Base-by-base conservation (phyloP, 148 eudicot genomes). In the Cornus kousa region DNA sequence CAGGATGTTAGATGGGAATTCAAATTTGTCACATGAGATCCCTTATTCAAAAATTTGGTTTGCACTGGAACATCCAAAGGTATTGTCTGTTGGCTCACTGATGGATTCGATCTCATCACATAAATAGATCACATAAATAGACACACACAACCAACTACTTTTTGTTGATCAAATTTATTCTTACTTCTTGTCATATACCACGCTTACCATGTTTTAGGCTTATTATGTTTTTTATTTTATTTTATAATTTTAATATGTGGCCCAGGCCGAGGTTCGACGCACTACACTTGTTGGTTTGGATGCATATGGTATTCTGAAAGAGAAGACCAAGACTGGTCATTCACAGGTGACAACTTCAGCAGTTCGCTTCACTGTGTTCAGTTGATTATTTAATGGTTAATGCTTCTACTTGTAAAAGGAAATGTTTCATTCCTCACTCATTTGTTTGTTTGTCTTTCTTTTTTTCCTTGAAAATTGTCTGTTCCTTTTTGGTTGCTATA, bases 51-150 rank as follows among this genome's bases (percentile, higher is more conserved):
- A 87, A 82, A 72, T 93, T 71, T 89, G 94, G 94, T 87, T 93
- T 87, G 92, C 91, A 2, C 89, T 96, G 67, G 98, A 96, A 76
- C 93, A 93, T 85, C 92, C 99, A 1, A 92, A 91, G 94, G 94
- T 89, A 88, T 55, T 22, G 20, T 73, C 74, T 24, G 39, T 79
- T 77, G 40, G 37, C 39, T 80, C 66, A 20, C 23, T 68, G 67
- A 68, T 13, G 40, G 23, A 19, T 57, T 40, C 2, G 10, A 57
- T 6, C 40, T 62, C 20, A 20, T 3, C 9, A 62, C 9, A n/a
- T 20, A 19, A 17, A 17, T 6, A 2, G 5, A 68, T 3, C 9
- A 62, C 9, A n/a, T 20, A 19, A 17, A 17, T 6, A 2, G 5
- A 68, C n/a, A 20, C 62, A 6, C 11, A 28, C 28, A 75, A 23